Percentiles rank a stretch among this genome's conserved stretches.
Evolutionary conservation across 177 flowering plant genomes (phyloP).

Genomic region (Vitis hybrid): DNA sequence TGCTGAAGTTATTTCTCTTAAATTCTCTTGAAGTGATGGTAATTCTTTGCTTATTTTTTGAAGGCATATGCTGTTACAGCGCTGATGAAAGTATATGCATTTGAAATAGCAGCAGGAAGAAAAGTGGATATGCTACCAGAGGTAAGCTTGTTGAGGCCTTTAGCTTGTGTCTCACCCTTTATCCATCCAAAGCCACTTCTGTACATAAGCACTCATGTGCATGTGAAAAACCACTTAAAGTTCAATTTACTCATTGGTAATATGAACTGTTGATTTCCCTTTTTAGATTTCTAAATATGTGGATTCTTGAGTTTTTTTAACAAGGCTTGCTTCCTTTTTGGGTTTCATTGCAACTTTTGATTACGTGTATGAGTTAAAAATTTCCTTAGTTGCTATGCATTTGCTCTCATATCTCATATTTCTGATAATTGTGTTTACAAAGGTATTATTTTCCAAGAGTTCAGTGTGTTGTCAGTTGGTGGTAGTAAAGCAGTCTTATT

Average conservation of each 20-base stretch:
- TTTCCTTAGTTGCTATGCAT: too few species aligned
- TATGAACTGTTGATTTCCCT: background rate
- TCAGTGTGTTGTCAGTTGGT: too few species aligned
- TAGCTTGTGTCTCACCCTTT: background rate
- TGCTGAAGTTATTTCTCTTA: background rate
- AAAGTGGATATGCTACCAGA: slow-evolving; percentile 82
- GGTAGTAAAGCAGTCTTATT: too few species aligned
- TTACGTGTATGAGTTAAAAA: too few species aligned
- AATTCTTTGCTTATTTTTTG: slow-evolving; percentile 16
- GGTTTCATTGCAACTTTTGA: too few species aligned
- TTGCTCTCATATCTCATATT: too few species aligned
- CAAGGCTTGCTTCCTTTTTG: background rate
- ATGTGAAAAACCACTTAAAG: background rate
- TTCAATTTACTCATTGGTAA: background rate
- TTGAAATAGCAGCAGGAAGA: slow-evolving; percentile 86
- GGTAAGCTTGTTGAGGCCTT: slow-evolving; percentile 37
- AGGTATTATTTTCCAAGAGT: too few species aligned
- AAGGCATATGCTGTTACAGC: slow-evolving; percentile 97
- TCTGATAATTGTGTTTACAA: too few species aligned
- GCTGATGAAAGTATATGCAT: slow-evolving; percentile 81
- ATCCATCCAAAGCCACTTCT: background rate
- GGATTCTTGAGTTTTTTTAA: background rate
- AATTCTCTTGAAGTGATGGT: slow-evolving; percentile 2
- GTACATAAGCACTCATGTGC: background rate
- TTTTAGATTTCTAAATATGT: background rate